Conservation (phyloP, 768 basidiomycete genomes). For the Auricularia cornea region DNA sequence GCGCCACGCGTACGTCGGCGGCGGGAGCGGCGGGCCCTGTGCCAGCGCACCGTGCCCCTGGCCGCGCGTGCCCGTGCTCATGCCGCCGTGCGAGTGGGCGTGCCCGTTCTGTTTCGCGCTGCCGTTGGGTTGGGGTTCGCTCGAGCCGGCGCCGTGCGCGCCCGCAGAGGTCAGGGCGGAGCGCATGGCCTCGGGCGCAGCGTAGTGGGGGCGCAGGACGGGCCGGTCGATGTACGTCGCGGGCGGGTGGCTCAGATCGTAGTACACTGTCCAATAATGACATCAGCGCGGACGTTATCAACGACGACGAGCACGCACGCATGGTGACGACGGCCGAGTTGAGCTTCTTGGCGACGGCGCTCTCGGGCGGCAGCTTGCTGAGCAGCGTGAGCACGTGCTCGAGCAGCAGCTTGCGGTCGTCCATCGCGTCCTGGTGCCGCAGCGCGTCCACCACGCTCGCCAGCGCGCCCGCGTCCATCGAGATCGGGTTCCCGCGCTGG, state of each 20-base stretch:
- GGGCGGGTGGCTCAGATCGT: conserved; percentile 75
- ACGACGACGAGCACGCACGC: conserved; percentile 34
- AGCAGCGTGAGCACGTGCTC: conserved; percentile 62
- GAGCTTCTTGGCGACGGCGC: conserved; percentile 27
- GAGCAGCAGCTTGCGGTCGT: conserved; percentile 71
- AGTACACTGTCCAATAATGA: conserved; percentile 48
- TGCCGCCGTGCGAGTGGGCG: not conserved
- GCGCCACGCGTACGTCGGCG: conserved; percentile 40
- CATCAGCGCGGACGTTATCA: not conserved
- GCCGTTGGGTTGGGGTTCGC: not conserved
- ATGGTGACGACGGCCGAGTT: conserved; percentile 38
- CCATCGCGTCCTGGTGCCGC: conserved; percentile 50
- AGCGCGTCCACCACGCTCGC: conserved; percentile 35
- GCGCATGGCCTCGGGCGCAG: not conserved
- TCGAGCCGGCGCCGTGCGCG: not conserved
- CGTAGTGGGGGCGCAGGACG: not conserved
- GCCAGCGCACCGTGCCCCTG: not conserved
- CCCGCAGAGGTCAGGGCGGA: not conserved
- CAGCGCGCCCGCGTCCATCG: not conserved
- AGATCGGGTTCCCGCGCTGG: not conserved
- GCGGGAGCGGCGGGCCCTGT: not conserved
- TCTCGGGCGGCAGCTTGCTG: conserved; percentile 46
- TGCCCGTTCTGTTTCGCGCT: not conserved
- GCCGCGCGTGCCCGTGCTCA: not conserved
- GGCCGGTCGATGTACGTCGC: conserved; percentile 45